phyloP scores from a whole-genome alignment of 768 basidiomycete species.

The Tricholoma saponaceum region DNA sequence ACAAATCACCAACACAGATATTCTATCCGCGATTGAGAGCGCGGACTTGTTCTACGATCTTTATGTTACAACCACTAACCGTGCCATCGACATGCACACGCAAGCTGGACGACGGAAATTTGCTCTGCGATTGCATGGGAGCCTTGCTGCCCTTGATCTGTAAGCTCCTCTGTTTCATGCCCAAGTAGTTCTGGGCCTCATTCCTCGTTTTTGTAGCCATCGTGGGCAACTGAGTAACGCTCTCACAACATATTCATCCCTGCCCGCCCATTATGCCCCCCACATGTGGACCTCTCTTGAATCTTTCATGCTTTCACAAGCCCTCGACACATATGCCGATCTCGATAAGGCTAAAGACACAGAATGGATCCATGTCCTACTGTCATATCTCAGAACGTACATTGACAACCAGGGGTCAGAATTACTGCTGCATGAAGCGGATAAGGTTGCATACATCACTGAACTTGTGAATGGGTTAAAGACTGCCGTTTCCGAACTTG shows the following conservation, averaged over 20 bases:
- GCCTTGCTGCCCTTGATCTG: slow-evolving; percentile 86
- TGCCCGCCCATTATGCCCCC: slow-evolving; percentile 85
- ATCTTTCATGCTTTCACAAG: slow-evolving; percentile 71
- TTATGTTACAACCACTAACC: slow-evolving; percentile 72
- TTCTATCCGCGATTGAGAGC: slow-evolving; percentile 54
- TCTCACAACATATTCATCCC: slow-evolving; percentile 65
- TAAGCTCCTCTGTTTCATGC: slow-evolving; percentile 36
- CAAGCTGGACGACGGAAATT: slow-evolving; percentile 82
- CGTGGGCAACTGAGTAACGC: slow-evolving; percentile 62
- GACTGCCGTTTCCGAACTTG: slow-evolving; percentile 45
- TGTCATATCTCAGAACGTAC: slow-evolving; percentile 73
- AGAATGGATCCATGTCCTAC: slow-evolving; percentile 78
- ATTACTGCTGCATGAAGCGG: slow-evolving; percentile 49
- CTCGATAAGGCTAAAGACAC: slow-evolving; percentile 57
- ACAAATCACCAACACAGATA: slow-evolving; percentile 55
- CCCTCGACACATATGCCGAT: slow-evolving; percentile 60
- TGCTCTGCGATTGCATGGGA: slow-evolving; percentile 81
- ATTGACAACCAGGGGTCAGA: slow-evolving; percentile 52
- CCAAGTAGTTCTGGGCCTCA: background rate
- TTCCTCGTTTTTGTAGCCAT: slow-evolving; percentile 39
- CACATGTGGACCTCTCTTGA: slow-evolving; percentile 80
- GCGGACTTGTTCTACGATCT: slow-evolving; percentile 68
- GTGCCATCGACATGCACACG: slow-evolving; percentile 80
- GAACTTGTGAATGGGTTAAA: slow-evolving; percentile 47
- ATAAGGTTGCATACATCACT: slow-evolving; percentile 47